Conservation (phyloP, 495 filamentous ascomycete species). For the Aspergillus ostianus region DNA sequence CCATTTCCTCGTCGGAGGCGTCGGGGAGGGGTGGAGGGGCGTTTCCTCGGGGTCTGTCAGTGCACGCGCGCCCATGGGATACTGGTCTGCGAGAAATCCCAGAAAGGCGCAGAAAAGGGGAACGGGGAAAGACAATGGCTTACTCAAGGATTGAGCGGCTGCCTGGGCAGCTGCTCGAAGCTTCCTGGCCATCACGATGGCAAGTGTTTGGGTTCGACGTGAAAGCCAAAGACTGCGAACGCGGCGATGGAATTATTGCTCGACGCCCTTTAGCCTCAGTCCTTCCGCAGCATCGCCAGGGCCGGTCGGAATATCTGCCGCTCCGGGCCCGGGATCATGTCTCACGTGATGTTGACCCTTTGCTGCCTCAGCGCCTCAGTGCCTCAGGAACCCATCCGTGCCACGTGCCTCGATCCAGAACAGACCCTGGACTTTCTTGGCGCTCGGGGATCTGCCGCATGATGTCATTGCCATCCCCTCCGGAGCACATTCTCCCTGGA, state of each 20-base stretch:
- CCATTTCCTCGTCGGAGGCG: constrained; percentile 50
- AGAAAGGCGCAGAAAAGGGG: background rate
- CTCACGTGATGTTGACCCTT: constrained; percentile 16
- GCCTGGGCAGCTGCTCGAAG: constrained; percentile 49
- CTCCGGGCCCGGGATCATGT: constrained; percentile 8
- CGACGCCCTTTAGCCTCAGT: constrained; percentile 8
- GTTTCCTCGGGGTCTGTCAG: constrained; percentile 35
- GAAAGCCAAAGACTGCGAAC: constrained; percentile 17
- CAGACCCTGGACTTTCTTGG: constrained; percentile 1
- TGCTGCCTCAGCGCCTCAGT: too few species aligned
- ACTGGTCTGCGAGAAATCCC: background rate
- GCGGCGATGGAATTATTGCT: background rate
- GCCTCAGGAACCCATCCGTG: background rate
- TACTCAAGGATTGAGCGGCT: constrained; percentile 49
- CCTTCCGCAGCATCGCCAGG: constrained; percentile 17
- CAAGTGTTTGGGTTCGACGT: constrained; percentile 11
- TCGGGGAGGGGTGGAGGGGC: constrained; percentile 44
- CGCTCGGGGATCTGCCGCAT: constrained; percentile 7
- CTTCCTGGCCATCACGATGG: constrained; percentile 45
- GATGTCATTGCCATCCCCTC: constrained; percentile 19
- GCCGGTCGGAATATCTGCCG: constrained; percentile 20
- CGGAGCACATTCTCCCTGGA: background rate
- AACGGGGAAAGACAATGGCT: constrained; percentile 11
- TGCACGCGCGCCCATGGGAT: constrained; percentile 20
- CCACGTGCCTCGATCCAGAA: background rate